Conservation (phyloP, 169 alveolate genomes). For the Plasmodium falciparum region DNA sequence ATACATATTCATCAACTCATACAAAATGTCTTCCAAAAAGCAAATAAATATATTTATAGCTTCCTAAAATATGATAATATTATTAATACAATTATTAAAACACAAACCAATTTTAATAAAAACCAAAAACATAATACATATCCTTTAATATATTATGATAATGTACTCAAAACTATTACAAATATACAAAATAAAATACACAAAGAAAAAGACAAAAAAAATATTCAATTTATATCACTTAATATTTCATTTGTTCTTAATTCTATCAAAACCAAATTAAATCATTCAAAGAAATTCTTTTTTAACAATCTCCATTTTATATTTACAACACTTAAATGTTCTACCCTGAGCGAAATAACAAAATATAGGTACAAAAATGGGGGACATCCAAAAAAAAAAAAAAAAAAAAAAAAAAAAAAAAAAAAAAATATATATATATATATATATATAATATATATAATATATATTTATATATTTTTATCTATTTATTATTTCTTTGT, state of each 20-base stretch:
- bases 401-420: not conserved
- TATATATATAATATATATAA: not conserved
- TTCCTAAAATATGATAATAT: constrained; percentile 73
- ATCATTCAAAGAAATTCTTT: constrained; percentile 63
- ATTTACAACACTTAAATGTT: constrained; percentile 61
- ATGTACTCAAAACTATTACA: constrained; percentile 55
- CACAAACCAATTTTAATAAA: constrained; percentile 55
- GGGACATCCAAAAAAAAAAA: not conserved
- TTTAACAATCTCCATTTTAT: constrained; percentile 64
- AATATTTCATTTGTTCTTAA: constrained; percentile 67
- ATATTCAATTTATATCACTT: constrained; percentile 67
- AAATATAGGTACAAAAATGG: constrained; percentile 42
- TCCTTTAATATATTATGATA: constrained; percentile 67
- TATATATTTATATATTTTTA: not conserved
- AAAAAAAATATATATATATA: not conserved
- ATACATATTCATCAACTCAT: constrained; percentile 72
- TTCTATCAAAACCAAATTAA: constrained; percentile 44
- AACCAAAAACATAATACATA: constrained; percentile 46
- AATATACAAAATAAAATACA: constrained; percentile 68
- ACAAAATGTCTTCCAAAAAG: constrained; percentile 75
- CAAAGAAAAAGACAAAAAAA: constrained; percentile 71
- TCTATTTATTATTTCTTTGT: not conserved
- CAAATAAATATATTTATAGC: constrained; percentile 73
- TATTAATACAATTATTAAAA: constrained; percentile 41
- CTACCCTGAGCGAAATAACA: constrained; percentile 59